Conservation (phyloP, 148 eudicot species). For the Salicornia ramosissima region DNA sequence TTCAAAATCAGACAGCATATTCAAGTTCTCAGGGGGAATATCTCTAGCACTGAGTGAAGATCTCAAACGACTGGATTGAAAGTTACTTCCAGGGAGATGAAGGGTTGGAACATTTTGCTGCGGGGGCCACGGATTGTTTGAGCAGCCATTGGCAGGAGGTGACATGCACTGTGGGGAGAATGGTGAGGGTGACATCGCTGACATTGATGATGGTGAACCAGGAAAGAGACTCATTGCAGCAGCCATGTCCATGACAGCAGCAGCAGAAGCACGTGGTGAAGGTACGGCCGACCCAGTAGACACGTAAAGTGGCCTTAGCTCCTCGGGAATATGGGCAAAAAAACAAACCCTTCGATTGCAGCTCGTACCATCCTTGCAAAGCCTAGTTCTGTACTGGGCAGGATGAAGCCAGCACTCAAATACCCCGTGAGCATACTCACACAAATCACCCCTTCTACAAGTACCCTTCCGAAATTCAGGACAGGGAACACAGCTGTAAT, state of each 20-base stretch:
- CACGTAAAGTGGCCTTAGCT: constrained; percentile 63
- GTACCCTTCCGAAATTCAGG: constrained; percentile 76
- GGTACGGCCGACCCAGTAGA: constrained; percentile 70
- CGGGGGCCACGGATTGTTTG: constrained; percentile 43
- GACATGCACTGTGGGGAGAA: constrained; percentile 59
- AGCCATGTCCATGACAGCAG: constrained; percentile 62
- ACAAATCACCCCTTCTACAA: constrained; percentile 69
- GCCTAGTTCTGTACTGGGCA: constrained; percentile 37
- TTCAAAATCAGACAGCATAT: constrained; percentile 48
- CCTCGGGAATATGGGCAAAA: constrained; percentile 66
- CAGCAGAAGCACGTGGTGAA: constrained; percentile 46
- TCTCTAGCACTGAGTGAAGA: constrained; percentile 69
- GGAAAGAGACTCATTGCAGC: constrained; percentile 63
- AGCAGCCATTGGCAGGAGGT: constrained; percentile 47
- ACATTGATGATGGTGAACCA: constrained; percentile 62
- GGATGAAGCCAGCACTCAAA: constrained; percentile 56
- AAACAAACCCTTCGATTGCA: constrained; percentile 70
- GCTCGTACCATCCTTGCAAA: constrained; percentile 52
- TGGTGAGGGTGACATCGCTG: constrained; percentile 47
- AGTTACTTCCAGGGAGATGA: constrained; percentile 61
- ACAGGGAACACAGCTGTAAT: constrained; percentile 83
- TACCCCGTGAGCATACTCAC: constrained; percentile 81
- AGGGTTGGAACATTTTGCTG: constrained; percentile 63
- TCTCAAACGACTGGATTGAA: constrained; percentile 69
- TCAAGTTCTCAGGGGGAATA: constrained; percentile 44